phyloP scores from a whole-genome alignment of 257 asterid species.

The Galeopsis tetrahit region DNA sequence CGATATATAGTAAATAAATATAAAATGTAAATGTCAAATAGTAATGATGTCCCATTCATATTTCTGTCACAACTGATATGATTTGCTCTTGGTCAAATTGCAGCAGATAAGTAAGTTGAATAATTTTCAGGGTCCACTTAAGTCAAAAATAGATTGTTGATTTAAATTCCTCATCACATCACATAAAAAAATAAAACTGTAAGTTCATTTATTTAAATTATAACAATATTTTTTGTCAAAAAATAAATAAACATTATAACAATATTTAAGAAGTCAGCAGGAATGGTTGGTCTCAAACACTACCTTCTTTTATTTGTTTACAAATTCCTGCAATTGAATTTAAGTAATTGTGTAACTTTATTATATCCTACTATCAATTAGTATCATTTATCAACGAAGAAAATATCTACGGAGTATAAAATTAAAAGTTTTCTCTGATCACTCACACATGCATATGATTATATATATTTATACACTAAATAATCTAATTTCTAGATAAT shows the following conservation, averaged over 20 bases:
- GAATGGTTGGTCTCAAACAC: background rate
- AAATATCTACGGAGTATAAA: too few relatives aligned
- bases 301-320: background rate
- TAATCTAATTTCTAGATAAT: background rate
- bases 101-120: conserved; percentile 12
- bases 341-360: too few relatives aligned
- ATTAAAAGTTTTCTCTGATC: too few relatives aligned
- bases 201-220: background rate
- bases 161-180: background rate
- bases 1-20: background rate
- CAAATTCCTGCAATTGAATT: too few relatives aligned
- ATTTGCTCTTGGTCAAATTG: conserved; percentile 36
- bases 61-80: conserved; percentile 30
- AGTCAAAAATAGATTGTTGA: conserved; percentile 31
- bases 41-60: conserved; percentile 35
- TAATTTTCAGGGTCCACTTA: conserved; percentile 39
- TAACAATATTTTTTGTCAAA: background rate
- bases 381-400: too few relatives aligned
- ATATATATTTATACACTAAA: background rate
- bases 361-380: too few relatives aligned
- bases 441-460: too few relatives aligned
- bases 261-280: background rate
- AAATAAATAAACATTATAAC: too few relatives aligned
- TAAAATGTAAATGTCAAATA: conserved; percentile 30
- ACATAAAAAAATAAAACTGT: background rate